phyloP scores from a whole-genome alignment of 1,284 basidiomycete species.

The Takashimella tepidaria region DNA sequence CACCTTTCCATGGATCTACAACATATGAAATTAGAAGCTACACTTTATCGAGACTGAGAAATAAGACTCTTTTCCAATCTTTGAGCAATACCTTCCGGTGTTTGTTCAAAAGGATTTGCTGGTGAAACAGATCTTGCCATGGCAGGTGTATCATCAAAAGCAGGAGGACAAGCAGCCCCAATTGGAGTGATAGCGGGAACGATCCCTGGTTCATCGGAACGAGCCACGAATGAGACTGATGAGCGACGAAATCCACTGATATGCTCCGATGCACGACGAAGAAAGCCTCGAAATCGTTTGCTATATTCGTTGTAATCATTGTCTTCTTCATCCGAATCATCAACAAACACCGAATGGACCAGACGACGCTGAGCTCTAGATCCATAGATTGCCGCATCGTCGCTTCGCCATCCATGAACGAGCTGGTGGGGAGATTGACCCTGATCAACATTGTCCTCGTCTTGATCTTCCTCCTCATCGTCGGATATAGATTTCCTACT shows the following conservation, averaged over 20 bases:
- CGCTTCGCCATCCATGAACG: conserved; percentile 22
- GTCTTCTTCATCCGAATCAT: conserved; percentile 9
- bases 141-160: conserved; percentile 18
- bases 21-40: too few relatives aligned
- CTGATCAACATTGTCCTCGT: conserved; percentile 17
- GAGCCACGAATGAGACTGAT: conserved; percentile 9
- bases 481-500: conserved; percentile 54
- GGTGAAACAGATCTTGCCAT: conserved; percentile 9
- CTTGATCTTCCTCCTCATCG: conserved; percentile 53
- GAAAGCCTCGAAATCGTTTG: conserved; percentile 19
- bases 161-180: conserved; percentile 16
- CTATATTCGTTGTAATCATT: not conserved
- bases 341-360: conserved; percentile 4
- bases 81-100: conserved; percentile 10
- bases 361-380: conserved; percentile 6
- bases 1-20: too few relatives aligned
- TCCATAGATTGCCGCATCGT: conserved; percentile 22
- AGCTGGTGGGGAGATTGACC: not conserved
- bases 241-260: conserved; percentile 24
- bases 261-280: conserved; percentile 36
- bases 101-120: conserved; percentile 3
- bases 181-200: not conserved
- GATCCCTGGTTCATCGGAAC: not conserved
- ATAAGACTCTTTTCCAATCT: conserved; percentile 11
- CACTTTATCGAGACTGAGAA: not conserved